Base-by-base conservation (phyloP, 2,329 filamentous ascomycete genomes). In the Alternaria sp. region DNA sequence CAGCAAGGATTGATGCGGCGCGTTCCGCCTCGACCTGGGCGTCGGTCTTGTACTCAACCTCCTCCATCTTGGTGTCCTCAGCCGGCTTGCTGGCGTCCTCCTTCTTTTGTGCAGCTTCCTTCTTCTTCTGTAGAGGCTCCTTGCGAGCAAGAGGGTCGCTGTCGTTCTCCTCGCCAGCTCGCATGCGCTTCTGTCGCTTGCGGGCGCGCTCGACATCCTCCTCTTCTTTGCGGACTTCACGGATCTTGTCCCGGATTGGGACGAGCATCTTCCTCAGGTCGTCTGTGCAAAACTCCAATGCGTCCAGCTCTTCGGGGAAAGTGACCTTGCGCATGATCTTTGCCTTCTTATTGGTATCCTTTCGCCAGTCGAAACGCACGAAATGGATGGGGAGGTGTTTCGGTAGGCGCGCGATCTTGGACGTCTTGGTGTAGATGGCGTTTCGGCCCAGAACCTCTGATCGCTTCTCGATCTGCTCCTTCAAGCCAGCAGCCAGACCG, bases 281-380 rank as follows among this genome's bases (percentile, higher is more conserved):
- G 25, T 98, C 94, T 12, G 94, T 95, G 81, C 96, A 99, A 81
- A 97, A 97, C 78, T 99, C 96, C 21, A 97, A 90, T 43, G 93
- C 89, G 75, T 99, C 96, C 32, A 99, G 85, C 81, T 99, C 96
- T 54, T 92, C 90, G 7, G 95, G 95, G 78, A 99, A 99, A 0
- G 93, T 95, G 61, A 99, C 96, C 83, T 98, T 99, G 78, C 94
- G 92, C 92, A 99, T 95, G 73, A 99, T 99, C 86, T 99, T 99
- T 70, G 95, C 94, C 86, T 99, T 99, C 85, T 98, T 98, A 81
- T 96, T 91, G 4, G 93, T 93, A 71, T 97, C 93, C 50, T 91
- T 89, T 77, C 97, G 95, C 96, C 96, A 99, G 84, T 95, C 97
- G 83, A 99, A 99, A 68, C 96, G 93, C 60, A 99, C 92, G 79